phyloP scores from a whole-genome alignment of 2,329 filamentous ascomycete genomes.

The Colletotrichum sp. region DNA sequence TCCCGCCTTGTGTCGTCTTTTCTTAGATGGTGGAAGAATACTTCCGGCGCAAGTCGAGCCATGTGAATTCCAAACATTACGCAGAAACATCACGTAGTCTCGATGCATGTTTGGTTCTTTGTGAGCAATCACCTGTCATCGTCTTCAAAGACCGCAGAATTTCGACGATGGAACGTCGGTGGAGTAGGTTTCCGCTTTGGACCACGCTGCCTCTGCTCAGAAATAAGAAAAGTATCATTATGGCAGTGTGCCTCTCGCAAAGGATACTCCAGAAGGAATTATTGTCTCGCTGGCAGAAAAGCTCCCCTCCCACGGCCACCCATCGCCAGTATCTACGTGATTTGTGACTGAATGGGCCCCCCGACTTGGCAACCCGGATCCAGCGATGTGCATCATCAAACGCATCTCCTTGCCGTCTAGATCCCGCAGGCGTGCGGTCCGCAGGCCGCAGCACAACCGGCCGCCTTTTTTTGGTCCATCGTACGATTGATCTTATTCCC shows the following conservation, averaged over 20 bases:
- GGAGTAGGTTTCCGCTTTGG: neutral
- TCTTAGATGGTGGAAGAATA: neutral
- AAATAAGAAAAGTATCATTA: neutral
- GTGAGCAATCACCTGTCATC: neutral
- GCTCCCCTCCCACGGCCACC: neutral
- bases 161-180: neutral
- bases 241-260: neutral
- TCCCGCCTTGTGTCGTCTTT: rapidly evolving
- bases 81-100: neutral
- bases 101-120: neutral
- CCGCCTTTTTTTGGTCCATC: neutral
- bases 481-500: neutral
- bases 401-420: neutral
- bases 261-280: neutral
- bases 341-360: neutral
- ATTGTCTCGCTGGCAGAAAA: neutral
- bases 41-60: neutral
- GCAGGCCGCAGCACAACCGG: neutral
- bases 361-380: neutral
- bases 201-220: neutral
- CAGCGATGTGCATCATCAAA: neutral
- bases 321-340: neutral
- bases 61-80: neutral
- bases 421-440: neutral
- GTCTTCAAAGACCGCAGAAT: neutral